Evolutionary conservation across 1,284 basidiomycete genomes (phyloP), one percentile per base, ranked within the genome.

Genomic region (Laetiporus sulphureus): DNA sequence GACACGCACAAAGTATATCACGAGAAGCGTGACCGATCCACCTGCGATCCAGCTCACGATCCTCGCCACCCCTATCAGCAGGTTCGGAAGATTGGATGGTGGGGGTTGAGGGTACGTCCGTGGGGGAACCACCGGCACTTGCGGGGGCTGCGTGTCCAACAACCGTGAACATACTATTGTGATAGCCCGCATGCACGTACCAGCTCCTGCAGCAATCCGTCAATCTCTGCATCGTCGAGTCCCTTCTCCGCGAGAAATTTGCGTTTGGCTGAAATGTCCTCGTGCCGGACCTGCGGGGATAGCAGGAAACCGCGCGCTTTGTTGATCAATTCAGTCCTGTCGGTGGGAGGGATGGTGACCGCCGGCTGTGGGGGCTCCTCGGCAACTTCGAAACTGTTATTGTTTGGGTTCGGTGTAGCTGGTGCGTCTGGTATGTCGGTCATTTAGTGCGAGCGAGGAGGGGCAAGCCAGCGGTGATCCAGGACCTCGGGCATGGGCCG

Each of bases 181-280:
- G 16, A 12, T n/a, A 13, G 15, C 5, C 11, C 30, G n/a, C 20
- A 24, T 38, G 27, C 15, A 60, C 72, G 40, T 50, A 86, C 84
- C 52, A 69, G 51, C 47, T 81, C 75, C 33, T 64, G 67, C 34
- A 86, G 58, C 23, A 92, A 63, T 2, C 57, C 58, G 34, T 78
- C 70, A 32, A 89, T 75, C 55, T 91, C 86, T 5, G 44, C 45
- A 4, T 68, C 67, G 13, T 63, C 65, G 37, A 91, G 68, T 0
- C 88, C 88, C 51, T 90, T 86, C 53, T 88, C 84, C 0, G 54
- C 52, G 12, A 92, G 70, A 45, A 92, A 88, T 38, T 63, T 60
- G 5, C 76, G 72, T 54, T 86, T 86, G 5, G 73, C 68, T 2
- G 56, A 44, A 0, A 58, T 40, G 52, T 83, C 77, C 51, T 85